Evolutionary conservation across 176 grass and related monocot genomes (phyloP).

Genomic region (Oropetium thomaeum): DNA sequence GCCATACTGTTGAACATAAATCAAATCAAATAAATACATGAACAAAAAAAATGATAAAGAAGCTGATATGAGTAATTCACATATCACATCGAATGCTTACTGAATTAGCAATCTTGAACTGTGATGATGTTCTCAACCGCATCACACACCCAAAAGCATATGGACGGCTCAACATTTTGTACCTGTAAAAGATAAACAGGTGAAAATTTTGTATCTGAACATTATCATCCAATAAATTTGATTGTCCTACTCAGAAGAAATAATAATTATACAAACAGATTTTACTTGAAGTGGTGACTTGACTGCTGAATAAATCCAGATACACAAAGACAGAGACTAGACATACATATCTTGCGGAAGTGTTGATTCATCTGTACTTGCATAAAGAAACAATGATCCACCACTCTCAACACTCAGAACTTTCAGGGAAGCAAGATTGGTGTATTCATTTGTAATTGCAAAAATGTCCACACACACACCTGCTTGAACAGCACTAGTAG

Average conservation of each 20-base stretch:
- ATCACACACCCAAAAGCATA: slow-evolving; percentile 97
- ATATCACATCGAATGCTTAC: slow-evolving; percentile 43
- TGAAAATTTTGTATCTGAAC: not conserved
- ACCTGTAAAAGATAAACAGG: slow-evolving; percentile 39
- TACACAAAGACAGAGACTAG: slow-evolving; percentile 1
- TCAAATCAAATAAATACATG: slow-evolving; percentile 23
- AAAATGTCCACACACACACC: slow-evolving; percentile 97
- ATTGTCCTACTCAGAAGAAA: not conserved
- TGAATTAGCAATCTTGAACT: slow-evolving; percentile 80
- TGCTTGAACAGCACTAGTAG: slow-evolving; percentile 94
- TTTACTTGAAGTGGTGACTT: slow-evolving; percentile 11
- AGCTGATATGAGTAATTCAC: slow-evolving; percentile 7
- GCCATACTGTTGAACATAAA: slow-evolving; percentile 68
- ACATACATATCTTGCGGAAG: slow-evolving; percentile 98
- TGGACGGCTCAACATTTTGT: slow-evolving; percentile 84
- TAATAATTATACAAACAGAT: not conserved
- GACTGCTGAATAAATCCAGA: slow-evolving; percentile 7
- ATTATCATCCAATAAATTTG: slow-evolving; percentile 2
- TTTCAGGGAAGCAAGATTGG: slow-evolving; percentile 83
- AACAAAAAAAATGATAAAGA: slow-evolving; percentile 11
- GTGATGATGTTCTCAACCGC: slow-evolving; percentile 87
- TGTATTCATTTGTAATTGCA: slow-evolving; percentile 92
- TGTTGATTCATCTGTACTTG: slow-evolving; percentile 90
- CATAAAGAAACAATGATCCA: slow-evolving; percentile 84
- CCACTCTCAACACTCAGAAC: slow-evolving; percentile 91